Base-by-base conservation (phyloP, 306 rosid species). In the Prunus davidiana region DNA sequence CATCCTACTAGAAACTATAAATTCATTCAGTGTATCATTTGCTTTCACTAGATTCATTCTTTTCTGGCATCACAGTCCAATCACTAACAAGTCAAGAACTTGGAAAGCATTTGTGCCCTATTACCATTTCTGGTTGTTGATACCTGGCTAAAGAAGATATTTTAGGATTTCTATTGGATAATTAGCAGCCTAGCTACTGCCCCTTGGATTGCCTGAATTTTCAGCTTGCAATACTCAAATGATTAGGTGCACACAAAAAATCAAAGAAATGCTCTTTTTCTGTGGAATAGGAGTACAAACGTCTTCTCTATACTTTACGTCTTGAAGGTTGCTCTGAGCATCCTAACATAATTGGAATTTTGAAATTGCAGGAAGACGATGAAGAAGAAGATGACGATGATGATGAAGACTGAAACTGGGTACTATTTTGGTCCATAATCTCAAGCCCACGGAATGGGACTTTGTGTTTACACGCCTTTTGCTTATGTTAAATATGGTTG, bases 341-440 rank as follows among this genome's bases (percentile, higher is more conserved):
- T 79, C 67, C 46, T 64, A 72, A 65, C 82, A 54, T 25, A 24
- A 6, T 24, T 41, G 20, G 50, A 46, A n/a, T 57, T 67, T 32
- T 67, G n/a, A 51, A 57, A 30, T 46, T 74, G 46, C 69, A 72
- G 79, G 61, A 79, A n/a, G 83, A 73, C 3, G 81, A 77, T 8
- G 82, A 73, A 20, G 82, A 73, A 0, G 78, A 79, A 0, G 82
- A 73, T 7, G 82, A 79, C 0, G 83, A 79, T 15, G 83, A 80
- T 24, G 83, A 80, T 0, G 83, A 80, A 15, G 83, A 80, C 73
- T 80, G 75, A 80, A 71, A 50, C 57, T 19, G 27, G 71, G 55
- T 73, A 64, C 57, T n/a, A 1, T n/a, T 43, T 9, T 27, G 22
- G 20, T 38, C 60, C 38, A 25, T 16, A 61, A 19, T 14, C 43